Conservation (phyloP, 139 green algal genomes). For the Desmodesmus armatus region DNA sequence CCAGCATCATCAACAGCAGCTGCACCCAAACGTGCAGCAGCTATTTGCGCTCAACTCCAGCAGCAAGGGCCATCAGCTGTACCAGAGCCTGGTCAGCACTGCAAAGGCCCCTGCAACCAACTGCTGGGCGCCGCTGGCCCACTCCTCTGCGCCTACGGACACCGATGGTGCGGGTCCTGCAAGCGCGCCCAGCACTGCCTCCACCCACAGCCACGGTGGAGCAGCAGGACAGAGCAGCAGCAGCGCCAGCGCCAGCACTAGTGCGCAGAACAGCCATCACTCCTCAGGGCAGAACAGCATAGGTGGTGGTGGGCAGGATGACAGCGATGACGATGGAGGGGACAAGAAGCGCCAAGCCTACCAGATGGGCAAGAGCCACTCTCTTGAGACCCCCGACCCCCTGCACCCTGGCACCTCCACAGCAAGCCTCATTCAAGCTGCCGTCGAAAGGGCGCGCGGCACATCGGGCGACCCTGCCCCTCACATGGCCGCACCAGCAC, state of each 20-base stretch:
- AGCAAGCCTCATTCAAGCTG: neutral
- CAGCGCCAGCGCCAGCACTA: constrained; percentile 2
- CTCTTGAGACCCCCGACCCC: neutral
- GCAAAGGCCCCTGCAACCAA: neutral
- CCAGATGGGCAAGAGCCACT: neutral
- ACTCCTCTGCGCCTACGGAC: too few relatives aligned
- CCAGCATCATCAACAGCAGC: too few relatives aligned
- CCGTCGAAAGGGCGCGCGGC: neutral
- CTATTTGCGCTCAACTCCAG: neutral
- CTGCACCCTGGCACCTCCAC: neutral
- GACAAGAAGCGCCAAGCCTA: neutral
- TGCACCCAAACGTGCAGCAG: too few relatives aligned
- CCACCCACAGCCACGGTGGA: neutral
- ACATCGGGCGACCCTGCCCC: neutral
- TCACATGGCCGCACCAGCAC: too few relatives aligned
- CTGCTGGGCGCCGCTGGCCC: neutral
- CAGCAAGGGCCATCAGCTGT: neutral
- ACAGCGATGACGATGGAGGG: neutral
- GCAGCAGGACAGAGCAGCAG: neutral
- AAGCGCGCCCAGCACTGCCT: neutral
- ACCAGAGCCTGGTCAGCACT: neutral
- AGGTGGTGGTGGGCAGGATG: constrained; percentile 15
- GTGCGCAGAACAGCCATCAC: neutral
- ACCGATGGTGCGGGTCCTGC: too few relatives aligned
- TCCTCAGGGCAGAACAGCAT: neutral